Base-by-base conservation (phyloP, 345 rosid species). In the Firmiana major region DNA sequence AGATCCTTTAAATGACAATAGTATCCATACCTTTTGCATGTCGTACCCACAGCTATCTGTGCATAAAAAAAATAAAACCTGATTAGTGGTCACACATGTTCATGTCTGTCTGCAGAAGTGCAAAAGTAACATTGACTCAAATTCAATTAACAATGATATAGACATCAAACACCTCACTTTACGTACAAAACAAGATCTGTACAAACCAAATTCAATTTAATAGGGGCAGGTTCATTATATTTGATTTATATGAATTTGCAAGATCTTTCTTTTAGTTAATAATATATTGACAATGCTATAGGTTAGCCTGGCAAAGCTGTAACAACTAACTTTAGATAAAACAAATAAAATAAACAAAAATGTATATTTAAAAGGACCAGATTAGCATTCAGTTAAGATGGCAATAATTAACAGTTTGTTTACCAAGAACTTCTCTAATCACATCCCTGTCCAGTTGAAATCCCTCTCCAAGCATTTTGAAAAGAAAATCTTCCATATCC, bases 41-140 rank as follows among this genome's bases (percentile, higher is more conserved):
- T 88, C 85, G 45, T 85, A 90, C 48, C 88, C 91, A 58, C 89
- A 88, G 70, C 71, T 77, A 63, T 79, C 93, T 90, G 89, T 85
- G 83, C 12, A 67, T 62, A 51, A 49, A 45, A 15, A 16, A 48
- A 13, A 67, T 13, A 84, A 77, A 70, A 72, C 43, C 38, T 42
- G 55, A 79, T 89, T 71, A 85, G 81, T 48, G 15, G 45, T 70
- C 48, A 34, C 9, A 19, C 46, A 68, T 12, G 45, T 66, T 69
- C 48, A 57, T 42, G 19, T 42, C 9, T 24, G 71, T 17, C 15
- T 7, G 71, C 9, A 68, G 42, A 36, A 17, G 76, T 19, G 31
- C 42, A 38, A 36, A 62, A 2, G 1, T 73, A 15, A 66, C n/a
- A 55, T 42, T 54, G 6, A 21, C 54, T 72, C 19, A 36, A 53